Base-by-base conservation (phyloP, 306 rosid species). In the Prunus salicina region DNA sequence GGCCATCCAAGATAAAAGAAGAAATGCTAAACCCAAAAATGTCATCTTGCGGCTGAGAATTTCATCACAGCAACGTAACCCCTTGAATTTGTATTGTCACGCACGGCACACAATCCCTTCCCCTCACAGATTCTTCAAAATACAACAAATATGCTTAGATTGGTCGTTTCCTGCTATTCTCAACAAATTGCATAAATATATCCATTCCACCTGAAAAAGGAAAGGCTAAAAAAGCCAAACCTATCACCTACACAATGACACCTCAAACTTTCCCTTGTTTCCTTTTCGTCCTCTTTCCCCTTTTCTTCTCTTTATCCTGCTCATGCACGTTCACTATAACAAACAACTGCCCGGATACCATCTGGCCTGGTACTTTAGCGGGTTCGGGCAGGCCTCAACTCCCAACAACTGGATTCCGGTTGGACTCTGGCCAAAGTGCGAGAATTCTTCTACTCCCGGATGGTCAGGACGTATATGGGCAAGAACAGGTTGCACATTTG, bases 381-480 rank as follows among this genome's bases (percentile, higher is more conserved):
- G 95, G 97, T 2, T 46, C 95, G 0, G 92, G 96, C 30, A 78
- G 89, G 0, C 92, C 97, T 1, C 69, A 77, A 0, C 95, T 94
- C 18, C 15, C 83, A 0, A 70, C 89, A 0, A 92, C 97, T 0
- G 97, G 97, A 41, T 92, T 94, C 69, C 90, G 12, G 49, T 76
- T 92, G 11, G 85, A 89, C 64, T 69, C 96, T 0, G 91, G 88
- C 18, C 91, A 87, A 68, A 82, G 84, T 45, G 78, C 52, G 3
- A 89, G 75, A 27, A 71, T 92, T 0, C 85, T 3, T 81, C 91
- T 4, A 82, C 74, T 32, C 90, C 95, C 0, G 96, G 90, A 18
- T 94, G 98, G 97, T 94, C 98, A 0, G 98, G 98, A 14, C 78
- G 97, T 3, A 85, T 94, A 72, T 94, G 98, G 98, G 98, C 89